These are phyloP conservation scores for Aquilaria yunnanensis DNA, from an alignment of 345 rosid genomes.

Conservation along the genomic window DNA sequence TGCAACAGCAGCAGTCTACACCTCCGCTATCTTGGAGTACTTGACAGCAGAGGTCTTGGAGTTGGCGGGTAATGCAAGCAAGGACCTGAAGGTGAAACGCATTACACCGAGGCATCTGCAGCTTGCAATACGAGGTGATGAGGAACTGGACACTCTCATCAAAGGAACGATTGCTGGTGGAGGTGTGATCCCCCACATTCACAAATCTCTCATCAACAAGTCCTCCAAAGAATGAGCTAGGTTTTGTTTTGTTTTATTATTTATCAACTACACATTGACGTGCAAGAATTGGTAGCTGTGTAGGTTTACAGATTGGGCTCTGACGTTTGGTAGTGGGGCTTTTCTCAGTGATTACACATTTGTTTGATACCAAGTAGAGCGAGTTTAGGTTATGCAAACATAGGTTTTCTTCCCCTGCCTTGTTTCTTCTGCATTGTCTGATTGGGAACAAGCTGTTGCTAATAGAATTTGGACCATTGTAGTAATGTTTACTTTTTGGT, in stretches of 20 bases:
- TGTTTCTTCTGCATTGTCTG: too few species aligned
- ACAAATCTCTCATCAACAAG: constrained; percentile 72
- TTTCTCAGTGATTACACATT: too few species aligned
- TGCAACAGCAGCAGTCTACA: constrained; percentile 69
- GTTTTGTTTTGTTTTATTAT: neutral
- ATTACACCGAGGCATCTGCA: constrained; percentile 65
- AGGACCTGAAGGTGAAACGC: constrained; percentile 71
- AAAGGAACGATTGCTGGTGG: constrained; percentile 74
- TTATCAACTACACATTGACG: too few species aligned
- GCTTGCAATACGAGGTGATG: constrained; percentile 68
- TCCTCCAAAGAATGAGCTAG: constrained; percentile 46
- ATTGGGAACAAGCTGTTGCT: too few species aligned
- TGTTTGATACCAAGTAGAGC: too few species aligned
- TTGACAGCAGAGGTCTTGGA: constrained; percentile 66
- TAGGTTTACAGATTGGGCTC: too few species aligned
- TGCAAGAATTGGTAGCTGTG: too few species aligned
- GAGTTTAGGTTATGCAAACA: too few species aligned
- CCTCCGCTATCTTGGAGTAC: constrained; percentile 61
- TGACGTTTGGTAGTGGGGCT: too few species aligned
- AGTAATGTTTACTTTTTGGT: too few species aligned
- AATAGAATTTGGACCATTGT: too few species aligned
- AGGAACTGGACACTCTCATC: constrained; percentile 67
- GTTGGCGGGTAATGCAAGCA: constrained; percentile 68
- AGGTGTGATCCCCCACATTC: constrained; percentile 73
- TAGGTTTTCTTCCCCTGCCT: too few species aligned